Base-by-base conservation (phyloP, 345 rosid species). In the Camelina sativa region DNA sequence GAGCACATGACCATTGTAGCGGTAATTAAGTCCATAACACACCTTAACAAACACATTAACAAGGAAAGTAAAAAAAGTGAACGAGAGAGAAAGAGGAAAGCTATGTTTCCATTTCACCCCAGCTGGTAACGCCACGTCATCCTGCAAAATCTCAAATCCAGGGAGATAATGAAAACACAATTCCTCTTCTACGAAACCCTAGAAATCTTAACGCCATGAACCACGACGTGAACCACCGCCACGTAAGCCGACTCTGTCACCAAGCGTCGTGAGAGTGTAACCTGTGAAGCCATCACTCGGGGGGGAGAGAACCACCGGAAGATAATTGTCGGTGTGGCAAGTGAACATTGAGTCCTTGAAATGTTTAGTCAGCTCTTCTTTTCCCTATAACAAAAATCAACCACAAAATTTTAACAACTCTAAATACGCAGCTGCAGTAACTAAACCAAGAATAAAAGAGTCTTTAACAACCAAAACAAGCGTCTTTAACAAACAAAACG, bases 81-180 rank as follows among this genome's bases (percentile, higher is more conserved):
- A 17, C 8, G 17, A 51, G 37, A 53, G 22, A 44, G 3, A 11
- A 12, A 28, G 35, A 67, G 61, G 48, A 52, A 54, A 46, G 77
- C 25, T 37, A 70, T 82, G 85, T 85, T 82, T 83, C 79, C 82
- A 67, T 17, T 78, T 83, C 84, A 82, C 89, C 83, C 80, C 53
- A 74, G 77, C 48, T 56, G 12, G 67, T 47, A 23, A 35, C 20
- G 22, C 40, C 53, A 56, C 50, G 40, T 65, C 58, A 44, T 20
- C 34, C 2, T 10, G 13, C 32, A 13, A 17, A 25, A 13, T 44
- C 61, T 46, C 51, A 32, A 5, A 43, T 28, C 74, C 1, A 13
- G 87, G 84, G 84, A 59, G 84, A 84, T 1, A 82, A 74, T 69
- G 74, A 64, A 79, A 84, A 84, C 87, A 80, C 43, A 35, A 76